Conservation (phyloP, 768 basidiomycete species). For the Termitomyces titanicus region DNA sequence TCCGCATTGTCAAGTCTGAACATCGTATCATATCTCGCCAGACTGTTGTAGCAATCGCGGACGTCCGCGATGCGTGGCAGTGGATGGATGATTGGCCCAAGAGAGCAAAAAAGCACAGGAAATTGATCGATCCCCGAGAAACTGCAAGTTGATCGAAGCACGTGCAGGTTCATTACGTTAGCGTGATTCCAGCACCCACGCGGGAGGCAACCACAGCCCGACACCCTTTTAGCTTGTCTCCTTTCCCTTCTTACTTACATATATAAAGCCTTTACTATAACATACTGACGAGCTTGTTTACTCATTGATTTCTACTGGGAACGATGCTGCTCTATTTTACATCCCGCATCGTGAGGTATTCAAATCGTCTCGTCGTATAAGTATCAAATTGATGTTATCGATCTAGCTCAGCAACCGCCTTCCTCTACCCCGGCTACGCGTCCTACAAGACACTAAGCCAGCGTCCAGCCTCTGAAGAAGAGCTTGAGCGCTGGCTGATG, state of each 20-base stretch:
- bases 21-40: too few relatives aligned
- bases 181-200: too few relatives aligned
- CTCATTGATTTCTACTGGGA: neutral
- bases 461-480: constrained; percentile 79
- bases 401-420: constrained; percentile 65
- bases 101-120: too few relatives aligned
- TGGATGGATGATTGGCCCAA: too few relatives aligned
- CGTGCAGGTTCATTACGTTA: too few relatives aligned
- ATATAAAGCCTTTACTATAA: too few relatives aligned
- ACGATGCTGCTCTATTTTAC: constrained; percentile 47
- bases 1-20: too few relatives aligned
- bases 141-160: too few relatives aligned
- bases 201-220: too few relatives aligned
- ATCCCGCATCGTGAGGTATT: constrained; percentile 44
- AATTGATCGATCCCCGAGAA: too few relatives aligned
- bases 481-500: constrained; percentile 94
- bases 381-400: constrained; percentile 7
- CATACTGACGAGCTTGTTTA: neutral
- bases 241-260: neutral
- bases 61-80: too few relatives aligned
- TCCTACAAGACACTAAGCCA: constrained; percentile 94
- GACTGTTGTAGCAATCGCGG: too few relatives aligned
- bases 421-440: constrained; percentile 91
- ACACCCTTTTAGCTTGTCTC: neutral
- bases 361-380: neutral